Percentiles rank a stretch among this genome's conserved stretches.
phyloP scores from a whole-genome alignment of 768 basidiomycete species.

The Suillus clintonianus region DNA sequence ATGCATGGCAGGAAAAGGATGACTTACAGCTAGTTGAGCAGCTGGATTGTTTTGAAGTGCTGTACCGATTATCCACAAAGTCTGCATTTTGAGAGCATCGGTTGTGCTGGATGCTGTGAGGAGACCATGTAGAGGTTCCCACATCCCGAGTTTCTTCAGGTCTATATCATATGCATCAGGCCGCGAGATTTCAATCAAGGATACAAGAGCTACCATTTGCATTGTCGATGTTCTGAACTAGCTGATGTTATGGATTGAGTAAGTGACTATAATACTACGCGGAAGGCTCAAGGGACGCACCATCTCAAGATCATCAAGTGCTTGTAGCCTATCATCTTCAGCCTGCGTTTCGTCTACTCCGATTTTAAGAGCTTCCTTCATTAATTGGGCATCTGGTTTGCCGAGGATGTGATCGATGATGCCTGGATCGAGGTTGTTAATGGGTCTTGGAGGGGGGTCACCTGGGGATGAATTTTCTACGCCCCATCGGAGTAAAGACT shows the following conservation, averaged over 20 bases:
- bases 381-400: slow-evolving; percentile 75
- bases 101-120: slow-evolving; percentile 54
- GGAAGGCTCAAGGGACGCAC: too few relatives aligned
- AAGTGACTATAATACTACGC: too few relatives aligned
- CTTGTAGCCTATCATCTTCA: slow-evolving; percentile 62
- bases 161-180: slow-evolving; percentile 43
- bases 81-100: slow-evolving; percentile 63
- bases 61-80: slow-evolving; percentile 87
- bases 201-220: slow-evolving; percentile 58
- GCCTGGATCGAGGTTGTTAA: slow-evolving; percentile 71
- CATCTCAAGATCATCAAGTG: slow-evolving; percentile 88
- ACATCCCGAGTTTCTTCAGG: slow-evolving; percentile 72
- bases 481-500: slow-evolving; percentile 80
- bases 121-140: slow-evolving; percentile 74
- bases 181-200: not conserved
- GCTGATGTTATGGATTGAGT: slow-evolving; percentile 38
- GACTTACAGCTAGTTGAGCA: slow-evolving; percentile 72
- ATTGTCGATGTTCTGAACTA: slow-evolving; percentile 89
- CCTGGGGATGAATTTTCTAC: slow-evolving; percentile 64
- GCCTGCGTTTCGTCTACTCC: slow-evolving; percentile 57
- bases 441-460: slow-evolving; percentile 36
- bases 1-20: not conserved
- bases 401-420: slow-evolving; percentile 86
- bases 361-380: slow-evolving; percentile 76
- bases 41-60: slow-evolving; percentile 88